Conservation (phyloP, 257 asterid species). For the Cinchona pubescens region DNA sequence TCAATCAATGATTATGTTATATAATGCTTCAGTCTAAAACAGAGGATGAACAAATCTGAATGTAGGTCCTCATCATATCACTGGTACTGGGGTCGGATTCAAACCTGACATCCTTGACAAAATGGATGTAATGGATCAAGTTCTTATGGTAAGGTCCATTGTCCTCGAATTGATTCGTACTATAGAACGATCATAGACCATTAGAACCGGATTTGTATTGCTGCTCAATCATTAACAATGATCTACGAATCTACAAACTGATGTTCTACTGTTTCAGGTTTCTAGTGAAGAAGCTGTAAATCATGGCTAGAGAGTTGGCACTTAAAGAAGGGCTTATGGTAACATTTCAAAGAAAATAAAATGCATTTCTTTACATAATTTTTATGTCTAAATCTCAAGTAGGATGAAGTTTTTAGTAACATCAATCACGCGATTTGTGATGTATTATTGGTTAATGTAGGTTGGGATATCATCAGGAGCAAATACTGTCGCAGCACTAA, state of each 20-base stretch:
- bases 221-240: not conserved
- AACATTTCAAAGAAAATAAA: conserved; percentile 6
- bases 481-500: conserved; percentile 86
- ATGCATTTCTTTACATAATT: not conserved
- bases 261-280: conserved; percentile 45
- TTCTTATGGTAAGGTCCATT: conserved; percentile 62
- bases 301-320: conserved; percentile 90
- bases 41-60: conserved; percentile 2
- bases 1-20: not conserved
- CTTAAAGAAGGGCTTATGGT: conserved; percentile 93
- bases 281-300: conserved; percentile 85
- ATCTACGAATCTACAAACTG: not conserved
- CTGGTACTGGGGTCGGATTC: conserved; percentile 99
- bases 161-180: not conserved
- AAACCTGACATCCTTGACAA: conserved; percentile 91
- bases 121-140: conserved; percentile 98
- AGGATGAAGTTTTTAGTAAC: not conserved
- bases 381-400: not conserved
- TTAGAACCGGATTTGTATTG: too few species aligned
- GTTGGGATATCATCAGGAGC: conserved; percentile 99
- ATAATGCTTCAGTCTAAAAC: not conserved
- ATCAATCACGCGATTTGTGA: too few species aligned
- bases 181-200: too few species aligned
- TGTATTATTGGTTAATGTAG: conserved; percentile 28
- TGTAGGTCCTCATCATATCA: conserved; percentile 93